Evolutionary conservation across 225 moss, liverwort and hornwort genomes (phyloP).

Genomic region (Neckera pumila): DNA sequence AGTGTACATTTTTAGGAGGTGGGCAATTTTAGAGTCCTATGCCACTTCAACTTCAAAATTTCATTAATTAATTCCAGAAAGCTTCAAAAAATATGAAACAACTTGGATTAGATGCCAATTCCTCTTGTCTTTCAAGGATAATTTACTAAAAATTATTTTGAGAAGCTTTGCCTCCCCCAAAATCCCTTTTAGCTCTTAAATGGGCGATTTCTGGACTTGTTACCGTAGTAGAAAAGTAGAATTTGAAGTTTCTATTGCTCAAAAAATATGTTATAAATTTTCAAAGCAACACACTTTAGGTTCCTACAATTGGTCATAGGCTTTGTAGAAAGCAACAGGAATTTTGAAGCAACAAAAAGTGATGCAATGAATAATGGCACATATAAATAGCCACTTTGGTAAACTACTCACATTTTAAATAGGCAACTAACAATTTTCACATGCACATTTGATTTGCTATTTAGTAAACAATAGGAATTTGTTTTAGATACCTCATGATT

Average conservation of each 20-base stretch:
- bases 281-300: not conserved
- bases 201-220: too few species aligned
- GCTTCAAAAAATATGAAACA: too few species aligned
- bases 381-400: not conserved
- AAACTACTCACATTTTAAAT: not conserved
- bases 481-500: not conserved
- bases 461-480: not conserved
- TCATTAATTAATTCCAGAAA: too few species aligned
- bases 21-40: too few species aligned
- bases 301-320: not conserved
- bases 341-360: not conserved
- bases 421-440: fast-evolving
- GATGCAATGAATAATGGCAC: fast-evolving
- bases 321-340: not conserved
- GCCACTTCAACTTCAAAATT: too few species aligned
- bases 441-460: not conserved
- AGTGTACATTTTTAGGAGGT: too few species aligned
- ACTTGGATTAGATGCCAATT: too few species aligned
- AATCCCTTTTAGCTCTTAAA: too few species aligned
- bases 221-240: not conserved
- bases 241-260: not conserved
- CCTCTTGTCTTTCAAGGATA: too few species aligned
- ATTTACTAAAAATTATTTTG: too few species aligned
- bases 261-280: not conserved
- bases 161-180: too few species aligned